A percentile compares a stretch with the other conserved stretches of the same genome.
phyloP scores from a whole-genome alignment of 116 monocot genomes.

The Trichopus zeylanicus region DNA sequence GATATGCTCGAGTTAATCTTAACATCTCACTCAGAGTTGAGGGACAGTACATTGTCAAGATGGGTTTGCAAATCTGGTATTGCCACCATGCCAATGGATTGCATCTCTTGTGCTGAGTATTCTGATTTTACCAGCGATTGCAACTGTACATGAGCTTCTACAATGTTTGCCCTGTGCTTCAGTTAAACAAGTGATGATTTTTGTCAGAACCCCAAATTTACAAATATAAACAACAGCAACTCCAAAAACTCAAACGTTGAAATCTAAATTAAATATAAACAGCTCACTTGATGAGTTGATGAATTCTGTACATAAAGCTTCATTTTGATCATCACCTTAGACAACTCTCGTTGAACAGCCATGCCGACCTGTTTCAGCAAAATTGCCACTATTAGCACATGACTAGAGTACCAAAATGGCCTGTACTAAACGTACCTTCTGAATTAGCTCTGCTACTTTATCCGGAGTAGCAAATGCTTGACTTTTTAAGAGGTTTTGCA shows the following conservation, averaged over 20 bases:
- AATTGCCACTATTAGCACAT: not conserved
- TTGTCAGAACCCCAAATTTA: not conserved
- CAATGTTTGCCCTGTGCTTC: conserved; percentile 63
- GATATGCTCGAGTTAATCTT: too few relatives aligned
- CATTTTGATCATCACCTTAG: conserved; percentile 61
- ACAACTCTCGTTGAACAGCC: conserved; percentile 62
- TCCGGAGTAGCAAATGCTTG: conserved; percentile 95
- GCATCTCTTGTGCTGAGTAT: conserved; percentile 67
- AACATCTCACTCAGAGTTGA: too few relatives aligned
- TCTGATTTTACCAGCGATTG: conserved; percentile 70
- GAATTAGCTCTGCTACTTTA: conserved; percentile 82
- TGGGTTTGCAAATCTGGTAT: conserved; percentile 61
- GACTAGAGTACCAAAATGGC: not conserved
- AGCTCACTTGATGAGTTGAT: conserved; percentile 80
- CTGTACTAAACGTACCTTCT: conserved; percentile 67
- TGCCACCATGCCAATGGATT: conserved; percentile 50
- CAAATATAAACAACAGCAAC: too few relatives aligned
- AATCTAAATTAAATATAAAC: conserved; percentile 4
- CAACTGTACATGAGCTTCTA: conserved; percentile 81
- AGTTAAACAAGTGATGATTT: not conserved
- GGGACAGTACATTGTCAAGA: conserved; percentile 67
- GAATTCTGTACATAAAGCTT: conserved; percentile 89
- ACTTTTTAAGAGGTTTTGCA: conserved; percentile 78
- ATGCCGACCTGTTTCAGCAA: conserved; percentile 41
- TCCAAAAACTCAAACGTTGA: not conserved